These are phyloP conservation scores for Sarocladium brachiariae DNA, from an alignment of 2,329 filamentous ascomycete genomes.

Conservation along the genomic window DNA sequence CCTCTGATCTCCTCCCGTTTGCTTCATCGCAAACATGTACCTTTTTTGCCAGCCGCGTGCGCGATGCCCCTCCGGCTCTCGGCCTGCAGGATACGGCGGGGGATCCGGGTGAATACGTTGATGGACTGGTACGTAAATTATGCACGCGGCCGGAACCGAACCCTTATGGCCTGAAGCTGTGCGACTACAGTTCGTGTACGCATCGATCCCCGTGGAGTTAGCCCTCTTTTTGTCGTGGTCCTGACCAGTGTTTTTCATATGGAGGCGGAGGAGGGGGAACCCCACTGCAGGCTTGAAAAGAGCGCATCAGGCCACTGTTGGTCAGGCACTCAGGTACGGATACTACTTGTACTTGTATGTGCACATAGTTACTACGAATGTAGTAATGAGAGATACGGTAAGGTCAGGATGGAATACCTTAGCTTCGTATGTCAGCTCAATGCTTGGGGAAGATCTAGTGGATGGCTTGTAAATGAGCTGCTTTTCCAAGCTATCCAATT, in stretches of 20 bases:
- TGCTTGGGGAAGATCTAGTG: neutral
- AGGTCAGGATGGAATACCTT: too few species aligned
- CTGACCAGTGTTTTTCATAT: neutral
- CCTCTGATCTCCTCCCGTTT: neutral
- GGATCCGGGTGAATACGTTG: neutral
- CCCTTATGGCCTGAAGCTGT: neutral
- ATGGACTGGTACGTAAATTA: too few species aligned
- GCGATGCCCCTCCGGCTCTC: neutral
- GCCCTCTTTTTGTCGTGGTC: neutral
- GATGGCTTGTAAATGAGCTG: neutral
- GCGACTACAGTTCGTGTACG: neutral
- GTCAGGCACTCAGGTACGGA: too few species aligned
- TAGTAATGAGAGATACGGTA: too few species aligned
- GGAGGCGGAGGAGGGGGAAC: slow-evolving; percentile 1
- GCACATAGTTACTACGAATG: too few species aligned
- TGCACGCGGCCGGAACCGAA: too few species aligned
- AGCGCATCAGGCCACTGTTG: too few species aligned
- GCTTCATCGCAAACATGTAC: neutral
- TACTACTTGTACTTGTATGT: too few species aligned
- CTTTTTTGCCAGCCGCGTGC: neutral
- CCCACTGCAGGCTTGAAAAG: too few species aligned
- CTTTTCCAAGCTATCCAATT: neutral
- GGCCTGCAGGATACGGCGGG: neutral
- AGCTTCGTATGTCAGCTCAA: neutral
- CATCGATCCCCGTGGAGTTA: neutral